Evolutionary conservation across 73 alveolate genomes (phyloP), one percentile per base, ranked within the genome.

Genomic region (Paraurostyla sp.): DNA sequence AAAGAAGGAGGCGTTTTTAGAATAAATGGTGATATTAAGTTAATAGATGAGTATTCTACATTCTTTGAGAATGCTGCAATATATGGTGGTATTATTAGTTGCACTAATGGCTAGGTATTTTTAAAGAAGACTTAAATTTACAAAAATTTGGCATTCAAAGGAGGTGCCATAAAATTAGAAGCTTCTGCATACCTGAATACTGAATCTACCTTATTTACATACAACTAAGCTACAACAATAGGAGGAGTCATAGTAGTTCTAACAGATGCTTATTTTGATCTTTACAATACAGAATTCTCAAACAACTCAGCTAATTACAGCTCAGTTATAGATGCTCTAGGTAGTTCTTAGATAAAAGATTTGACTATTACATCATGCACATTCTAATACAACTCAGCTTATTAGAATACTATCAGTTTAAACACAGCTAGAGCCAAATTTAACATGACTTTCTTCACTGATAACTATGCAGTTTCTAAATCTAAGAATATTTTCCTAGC

Each of bases 1-100:
- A 36, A 69, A 11, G 83, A 69, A 18, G 83, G 83, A 3, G 83
- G 52, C 3, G 62, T 69, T 33, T 69, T 36, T 69, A 69, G 83
- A 40, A 36, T 69, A 15, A 43, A 40, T 18, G 83, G 83, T 1
- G 41, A 69, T 15, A 43, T 69, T 25, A 36, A 25, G 4, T 69
- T 41, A 11, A 7, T 4, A 18, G 83, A 69, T 43, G 13, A 43
- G 6, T 20, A 49, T 4, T 75, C 87, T 20, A 36, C 6, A 30
- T 75, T 22, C 30, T 32, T 4, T 75, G 49, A 75, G 4, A 75
- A 75, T 49, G 20, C 87, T 13, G 87, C 87, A 11, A 49, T 75
- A 15, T 43, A 16, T 36, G 87, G 87, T 4, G 87, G 87, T 6
- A 51, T 49, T 2, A 46, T 75, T 1, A 36, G 68, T 22, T 75